Percentiles rank a stretch among this genome's conserved stretches.
phyloP scores from a whole-genome alignment of 805 yeast genomes.

The Pichia cephalocereana region DNA sequence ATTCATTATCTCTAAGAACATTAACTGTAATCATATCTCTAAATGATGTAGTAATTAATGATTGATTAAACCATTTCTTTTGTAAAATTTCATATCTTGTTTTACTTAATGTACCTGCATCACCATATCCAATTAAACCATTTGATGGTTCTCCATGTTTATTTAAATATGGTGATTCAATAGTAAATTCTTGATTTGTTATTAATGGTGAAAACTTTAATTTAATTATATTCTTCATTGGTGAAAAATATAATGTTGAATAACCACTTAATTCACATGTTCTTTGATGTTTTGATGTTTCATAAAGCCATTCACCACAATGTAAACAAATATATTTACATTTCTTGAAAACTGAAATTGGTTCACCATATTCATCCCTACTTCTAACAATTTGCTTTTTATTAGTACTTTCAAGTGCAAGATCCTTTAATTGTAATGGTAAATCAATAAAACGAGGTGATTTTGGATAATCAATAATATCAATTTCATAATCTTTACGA shows the following conservation, averaged over 20 bases:
- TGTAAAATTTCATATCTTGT: conserved; percentile 49
- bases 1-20: conserved; percentile 6
- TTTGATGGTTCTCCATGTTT: conserved; percentile 67
- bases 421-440: conserved; percentile 26
- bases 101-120: conserved; percentile 41
- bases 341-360: neutral
- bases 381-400: neutral
- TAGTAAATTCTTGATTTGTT: conserved; percentile 17
- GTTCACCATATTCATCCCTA: neutral
- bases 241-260: conserved; percentile 20
- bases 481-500: conserved; percentile 1
- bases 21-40: conserved; percentile 5
- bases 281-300: conserved; percentile 9
- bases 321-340: conserved; percentile 15
- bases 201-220: conserved; percentile 7
- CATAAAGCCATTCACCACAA: conserved; percentile 18
- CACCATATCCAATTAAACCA: conserved; percentile 44
- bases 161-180: conserved; percentile 62
- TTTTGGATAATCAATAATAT: conserved; percentile 41
- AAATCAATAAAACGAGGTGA: conserved; percentile 42
- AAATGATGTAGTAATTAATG: conserved; percentile 12
- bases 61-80: conserved; percentile 51
- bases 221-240: conserved; percentile 16
- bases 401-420: conserved; percentile 2
- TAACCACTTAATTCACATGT: conserved; percentile 17